Percentiles rank a stretch among this genome's conserved stretches.
These are phyloP conservation scores for Xylaria sp. DNA, from an alignment of 2,329 filamentous ascomycete species.

Conservation along the genomic window DNA sequence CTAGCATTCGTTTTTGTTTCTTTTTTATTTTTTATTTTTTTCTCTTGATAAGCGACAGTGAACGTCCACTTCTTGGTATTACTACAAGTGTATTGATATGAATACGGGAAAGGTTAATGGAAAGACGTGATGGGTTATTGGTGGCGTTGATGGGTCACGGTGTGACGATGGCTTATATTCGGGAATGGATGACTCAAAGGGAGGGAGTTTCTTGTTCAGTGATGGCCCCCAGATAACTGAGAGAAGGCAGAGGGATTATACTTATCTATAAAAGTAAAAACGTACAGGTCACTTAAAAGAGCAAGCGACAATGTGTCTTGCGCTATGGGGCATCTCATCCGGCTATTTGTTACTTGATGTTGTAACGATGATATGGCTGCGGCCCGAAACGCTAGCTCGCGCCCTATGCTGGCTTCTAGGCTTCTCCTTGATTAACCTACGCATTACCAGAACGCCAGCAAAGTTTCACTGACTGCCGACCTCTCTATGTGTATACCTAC, in stretches of 20 bases:
- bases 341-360: background rate
- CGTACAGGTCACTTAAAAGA: background rate
- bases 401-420: too few species aligned
- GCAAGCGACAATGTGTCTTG: background rate
- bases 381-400: too few species aligned
- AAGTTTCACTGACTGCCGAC: too few species aligned
- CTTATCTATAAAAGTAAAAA: background rate
- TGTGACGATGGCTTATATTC: background rate
- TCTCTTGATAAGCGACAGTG: background rate
- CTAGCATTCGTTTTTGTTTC: background rate
- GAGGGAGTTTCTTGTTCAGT: background rate
- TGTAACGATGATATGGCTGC: too few species aligned
- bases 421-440: too few species aligned
- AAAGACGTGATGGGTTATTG: background rate
- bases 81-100: constrained; percentile 4
- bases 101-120: background rate
- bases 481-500: too few species aligned
- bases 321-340: background rate
- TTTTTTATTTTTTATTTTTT: background rate
- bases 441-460: too few species aligned
- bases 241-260: background rate
- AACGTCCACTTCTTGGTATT: constrained; percentile 1
- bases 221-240: background rate
- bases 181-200: background rate
- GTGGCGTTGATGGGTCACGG: constrained; percentile 2